Evolutionary conservation across 2,329 filamentous ascomycete genomes (phyloP).

Genomic region (Monilinia vaccinii-corymbosi): DNA sequence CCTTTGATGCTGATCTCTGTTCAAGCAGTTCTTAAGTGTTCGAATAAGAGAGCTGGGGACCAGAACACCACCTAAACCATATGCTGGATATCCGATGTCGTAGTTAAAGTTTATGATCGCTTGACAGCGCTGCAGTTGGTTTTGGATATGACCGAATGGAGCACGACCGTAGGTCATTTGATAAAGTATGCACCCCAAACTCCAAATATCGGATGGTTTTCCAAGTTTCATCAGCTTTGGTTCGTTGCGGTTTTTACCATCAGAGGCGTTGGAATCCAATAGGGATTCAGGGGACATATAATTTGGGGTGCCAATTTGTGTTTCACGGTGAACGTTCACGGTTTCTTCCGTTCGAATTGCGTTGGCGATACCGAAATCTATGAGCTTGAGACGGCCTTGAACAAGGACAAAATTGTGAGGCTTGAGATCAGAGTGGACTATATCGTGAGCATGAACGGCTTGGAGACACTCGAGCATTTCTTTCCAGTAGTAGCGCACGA

Average conservation of each 20-base stretch:
- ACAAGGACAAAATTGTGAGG: conserved; percentile 95
- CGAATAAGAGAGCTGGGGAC: conserved; percentile 51
- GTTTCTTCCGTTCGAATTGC: conserved; percentile 94
- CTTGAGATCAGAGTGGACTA: conserved; percentile 95
- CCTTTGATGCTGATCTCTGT: conserved; percentile 51
- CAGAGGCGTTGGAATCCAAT: conserved; percentile 66
- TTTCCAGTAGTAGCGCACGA: conserved; percentile 97
- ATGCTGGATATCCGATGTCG: conserved; percentile 60
- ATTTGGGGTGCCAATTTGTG: conserved; percentile 90
- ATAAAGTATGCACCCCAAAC: conserved; percentile 89
- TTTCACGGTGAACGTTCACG: conserved; percentile 93
- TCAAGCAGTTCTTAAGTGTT: conserved; percentile 55
- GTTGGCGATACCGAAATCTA: conserved; percentile 97
- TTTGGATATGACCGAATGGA: conserved; percentile 85
- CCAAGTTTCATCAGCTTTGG: conserved; percentile 89
- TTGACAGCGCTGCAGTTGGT: conserved; percentile 77
- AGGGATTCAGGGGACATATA: conserved; percentile 98
- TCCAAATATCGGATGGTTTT: conserved; percentile 95
- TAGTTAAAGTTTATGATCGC: conserved; percentile 76
- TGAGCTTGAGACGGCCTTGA: conserved; percentile 82
- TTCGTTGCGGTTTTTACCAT: conserved; percentile 31
- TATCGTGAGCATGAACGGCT: conserved; percentile 79
- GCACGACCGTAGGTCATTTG: conserved; percentile 98
- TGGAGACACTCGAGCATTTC: conserved; percentile 97
- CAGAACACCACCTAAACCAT: conserved; percentile 55